These are phyloP conservation scores for Hanseniaspora gamundiae DNA, from an alignment of 1,139 yeast species.

Conservation along the genomic window DNA sequence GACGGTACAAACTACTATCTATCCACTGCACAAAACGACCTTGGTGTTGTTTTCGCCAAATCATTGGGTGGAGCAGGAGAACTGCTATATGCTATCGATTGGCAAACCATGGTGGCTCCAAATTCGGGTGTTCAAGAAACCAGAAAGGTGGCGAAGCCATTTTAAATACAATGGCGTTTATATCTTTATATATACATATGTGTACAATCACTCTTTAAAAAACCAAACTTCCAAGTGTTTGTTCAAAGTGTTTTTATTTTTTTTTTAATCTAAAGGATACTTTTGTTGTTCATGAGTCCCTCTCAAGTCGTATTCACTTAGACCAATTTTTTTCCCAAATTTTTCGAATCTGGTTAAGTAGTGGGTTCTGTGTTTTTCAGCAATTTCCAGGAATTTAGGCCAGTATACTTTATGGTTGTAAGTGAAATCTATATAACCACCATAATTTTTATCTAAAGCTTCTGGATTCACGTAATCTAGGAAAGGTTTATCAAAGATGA, in stretches of 20 bases:
- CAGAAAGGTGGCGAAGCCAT: constrained; percentile 91
- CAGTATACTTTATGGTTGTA: constrained; percentile 74
- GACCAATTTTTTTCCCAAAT: constrained; percentile 63
- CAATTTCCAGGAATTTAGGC: constrained; percentile 53
- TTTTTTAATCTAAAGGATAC: constrained; percentile 22
- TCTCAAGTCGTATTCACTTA: constrained; percentile 73
- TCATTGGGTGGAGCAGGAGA: constrained; percentile 60
- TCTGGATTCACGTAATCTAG: constrained; percentile 65
- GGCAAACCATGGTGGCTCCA: constrained; percentile 91
- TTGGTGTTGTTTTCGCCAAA: constrained; percentile 87
- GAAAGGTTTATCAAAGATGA: constrained; percentile 83
- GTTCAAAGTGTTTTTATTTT: background rate
- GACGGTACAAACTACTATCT: constrained; percentile 88
- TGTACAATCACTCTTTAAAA: no score
- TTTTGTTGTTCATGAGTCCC: constrained; percentile 38
- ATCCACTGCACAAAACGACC: constrained; percentile 79
- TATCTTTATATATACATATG: background rate
- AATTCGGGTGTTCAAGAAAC: constrained; percentile 62
- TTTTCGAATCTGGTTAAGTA: constrained; percentile 52
- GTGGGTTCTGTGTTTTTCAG: constrained; percentile 39
- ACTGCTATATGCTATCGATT: constrained; percentile 80
- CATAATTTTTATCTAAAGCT: constrained; percentile 74
- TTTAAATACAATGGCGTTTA: constrained; percentile 19
- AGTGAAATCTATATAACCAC: constrained; percentile 73
- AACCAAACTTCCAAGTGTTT: no score